Conservation (phyloP, 2,329 filamentous ascomycete genomes). For the Aspergillus quadrilineatus region DNA sequence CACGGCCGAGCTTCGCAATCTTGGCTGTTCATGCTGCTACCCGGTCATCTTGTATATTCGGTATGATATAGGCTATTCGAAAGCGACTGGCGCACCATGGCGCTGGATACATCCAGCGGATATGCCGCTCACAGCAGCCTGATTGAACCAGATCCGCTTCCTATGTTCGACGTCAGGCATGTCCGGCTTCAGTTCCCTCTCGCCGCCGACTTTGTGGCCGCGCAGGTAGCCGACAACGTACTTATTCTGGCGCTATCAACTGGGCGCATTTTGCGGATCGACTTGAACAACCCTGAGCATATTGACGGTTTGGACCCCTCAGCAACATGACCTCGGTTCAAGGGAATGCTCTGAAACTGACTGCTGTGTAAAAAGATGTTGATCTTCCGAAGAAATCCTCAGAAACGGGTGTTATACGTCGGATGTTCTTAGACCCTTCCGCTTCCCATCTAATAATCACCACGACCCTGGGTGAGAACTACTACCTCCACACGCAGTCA, state of each 20-base stretch:
- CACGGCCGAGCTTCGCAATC: background rate
- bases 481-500: constrained; percentile 94
- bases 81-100: constrained; percentile 55
- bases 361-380: constrained; percentile 65
- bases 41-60: constrained; percentile 22
- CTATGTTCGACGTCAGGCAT: constrained; percentile 91
- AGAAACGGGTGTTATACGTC: constrained; percentile 87
- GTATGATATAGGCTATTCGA: constrained; percentile 30
- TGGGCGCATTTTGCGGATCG: constrained; percentile 88
- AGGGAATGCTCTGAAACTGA: background rate
- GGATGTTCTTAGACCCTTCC: constrained; percentile 96
- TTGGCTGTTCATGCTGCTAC: constrained; percentile 1
- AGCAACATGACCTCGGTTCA: constrained; percentile 6
- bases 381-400: constrained; percentile 91
- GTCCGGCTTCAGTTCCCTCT: constrained; percentile 94
- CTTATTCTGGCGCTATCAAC: constrained; percentile 89
- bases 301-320: constrained; percentile 69
- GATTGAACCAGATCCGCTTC: constrained; percentile 61
- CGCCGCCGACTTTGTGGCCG: constrained; percentile 91
- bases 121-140: constrained; percentile 67
- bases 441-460: constrained; percentile 91
- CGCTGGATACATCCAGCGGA: constrained; percentile 68
- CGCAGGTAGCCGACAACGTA: constrained; percentile 96
- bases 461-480: constrained; percentile 91
- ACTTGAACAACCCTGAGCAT: constrained; percentile 88